phyloP scores from a whole-genome alignment of 495 filamentous ascomycete species.

The Podospora appendiculata region DNA sequence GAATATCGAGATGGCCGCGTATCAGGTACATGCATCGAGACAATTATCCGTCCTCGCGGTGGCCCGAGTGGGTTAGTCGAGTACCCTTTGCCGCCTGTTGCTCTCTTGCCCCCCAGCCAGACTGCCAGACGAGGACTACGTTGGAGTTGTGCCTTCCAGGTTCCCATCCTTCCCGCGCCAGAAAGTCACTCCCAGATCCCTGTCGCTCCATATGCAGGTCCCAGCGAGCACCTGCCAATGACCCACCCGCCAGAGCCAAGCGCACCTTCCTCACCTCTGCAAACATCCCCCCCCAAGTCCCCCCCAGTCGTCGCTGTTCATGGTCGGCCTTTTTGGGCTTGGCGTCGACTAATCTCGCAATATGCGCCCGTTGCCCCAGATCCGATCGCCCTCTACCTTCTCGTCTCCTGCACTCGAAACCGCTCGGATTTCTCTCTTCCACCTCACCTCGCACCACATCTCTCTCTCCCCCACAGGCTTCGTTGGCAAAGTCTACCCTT shows the following conservation, averaged over 20 bases:
- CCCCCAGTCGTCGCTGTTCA: not conserved
- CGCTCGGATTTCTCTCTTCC: conserved; percentile 3
- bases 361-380: conserved; percentile 10
- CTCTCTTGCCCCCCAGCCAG: too few relatives aligned
- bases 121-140: too few relatives aligned
- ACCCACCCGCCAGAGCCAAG: not conserved
- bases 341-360: conserved; percentile 7
- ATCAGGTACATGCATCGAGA: conserved; percentile 2
- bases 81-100: too few relatives aligned
- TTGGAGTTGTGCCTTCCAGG: too few relatives aligned
- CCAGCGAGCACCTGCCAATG: not conserved
- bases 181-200: too few relatives aligned
- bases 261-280: too few relatives aligned
- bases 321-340: not conserved
- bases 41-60: not conserved
- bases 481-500: conserved; percentile 50
- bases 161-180: too few relatives aligned
- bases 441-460: conserved; percentile 3
- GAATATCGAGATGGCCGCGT: not conserved
- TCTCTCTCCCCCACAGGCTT: conserved; percentile 33
- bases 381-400: conserved; percentile 4
- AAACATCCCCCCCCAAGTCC: too few relatives aligned
- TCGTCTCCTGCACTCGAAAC: conserved; percentile 5
- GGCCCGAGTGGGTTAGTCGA: not conserved
- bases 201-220: too few relatives aligned